Conservation (phyloP, 768 basidiomycete species). For the Cystobasidium tubakii region DNA sequence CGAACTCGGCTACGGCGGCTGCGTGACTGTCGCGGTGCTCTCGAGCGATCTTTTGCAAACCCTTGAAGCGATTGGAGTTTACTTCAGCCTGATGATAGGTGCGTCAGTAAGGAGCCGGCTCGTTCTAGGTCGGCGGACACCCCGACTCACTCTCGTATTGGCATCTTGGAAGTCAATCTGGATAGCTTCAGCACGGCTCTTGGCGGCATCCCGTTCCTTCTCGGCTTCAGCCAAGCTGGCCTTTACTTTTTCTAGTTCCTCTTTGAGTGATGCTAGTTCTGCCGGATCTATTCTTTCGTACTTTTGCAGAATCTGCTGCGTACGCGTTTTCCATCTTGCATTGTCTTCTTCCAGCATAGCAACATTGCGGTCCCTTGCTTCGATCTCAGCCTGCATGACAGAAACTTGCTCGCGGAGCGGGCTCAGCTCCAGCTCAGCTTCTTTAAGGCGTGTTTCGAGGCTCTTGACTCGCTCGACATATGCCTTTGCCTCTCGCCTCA, state of each 20-base stretch:
- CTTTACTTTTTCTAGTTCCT: constrained; percentile 52
- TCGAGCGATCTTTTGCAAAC: constrained; percentile 41
- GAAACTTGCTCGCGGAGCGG: constrained; percentile 69
- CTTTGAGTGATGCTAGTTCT: constrained; percentile 71
- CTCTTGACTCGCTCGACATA: constrained; percentile 58
- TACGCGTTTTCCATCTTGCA: constrained; percentile 76
- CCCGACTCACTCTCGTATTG: constrained; percentile 38
- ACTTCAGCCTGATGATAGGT: constrained; percentile 36
- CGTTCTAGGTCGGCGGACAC: not conserved
- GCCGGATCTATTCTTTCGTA: constrained; percentile 84
- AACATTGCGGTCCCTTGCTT: constrained; percentile 63
- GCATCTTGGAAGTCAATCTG: constrained; percentile 11
- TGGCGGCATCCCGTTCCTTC: constrained; percentile 3
- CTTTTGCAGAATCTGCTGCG: constrained; percentile 73
- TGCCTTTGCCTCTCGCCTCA: constrained; percentile 70
- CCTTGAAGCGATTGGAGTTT: constrained; percentile 43
- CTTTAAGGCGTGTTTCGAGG: constrained; percentile 58
- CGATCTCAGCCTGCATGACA: constrained; percentile 65
- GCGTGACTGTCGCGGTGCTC: constrained; percentile 38
- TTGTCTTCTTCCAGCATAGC: constrained; percentile 68
- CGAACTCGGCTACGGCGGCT: constrained; percentile 5
- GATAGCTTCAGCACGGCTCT: constrained; percentile 1
- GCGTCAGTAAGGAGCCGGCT: constrained; percentile 1
- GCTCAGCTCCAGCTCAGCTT: constrained; percentile 62
- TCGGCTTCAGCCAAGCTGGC: constrained; percentile 29